Evolutionary conservation across 768 basidiomycete species (phyloP), one percentile per base, ranked within the genome.

Genomic region (Sporobolomyces phaffii): DNA sequence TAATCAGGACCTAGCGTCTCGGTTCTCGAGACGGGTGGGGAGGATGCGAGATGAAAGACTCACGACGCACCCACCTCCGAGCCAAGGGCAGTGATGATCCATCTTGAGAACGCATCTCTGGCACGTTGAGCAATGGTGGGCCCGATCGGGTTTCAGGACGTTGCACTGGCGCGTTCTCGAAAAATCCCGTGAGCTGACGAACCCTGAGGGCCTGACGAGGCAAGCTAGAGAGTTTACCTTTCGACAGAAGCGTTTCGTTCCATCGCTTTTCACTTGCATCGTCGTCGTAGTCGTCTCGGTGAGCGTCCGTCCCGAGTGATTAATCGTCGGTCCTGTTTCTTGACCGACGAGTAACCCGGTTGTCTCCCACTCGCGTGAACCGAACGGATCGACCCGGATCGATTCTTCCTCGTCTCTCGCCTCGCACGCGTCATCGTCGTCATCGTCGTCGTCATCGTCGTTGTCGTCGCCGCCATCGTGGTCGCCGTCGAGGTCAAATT

Each of bases 1-100:
- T n/a, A n/a, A n/a, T n/a, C n/a, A n/a, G n/a, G n/a, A n/a, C n/a
- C n/a, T n/a, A n/a, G n/a, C n/a, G n/a, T n/a, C n/a, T n/a, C n/a
- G n/a, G n/a, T n/a, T n/a, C n/a, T n/a, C n/a, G n/a, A n/a, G n/a
- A n/a, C n/a, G n/a, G n/a, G n/a, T n/a, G 60, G n/a, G n/a, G 10
- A 7, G 20, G 29, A n/a, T 3, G 43, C 3, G 43, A 7, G n/a
- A 56, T 29, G 7, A 13, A 14, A 24, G 18, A 28, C 65, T 22
- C n/a, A 64, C 70, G 13, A 60, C 65, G 50, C 65, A 67, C 5
- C 65, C 65, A 0, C 65, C 70, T 5, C 70, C 70, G 24, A 71
- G 65, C 70, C 70, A 71, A 0, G 70, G 70, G 22, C 70, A 71
- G 62, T 71, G 70, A 36, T 71, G 70, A 36, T 71, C 70, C 62